Conservation (phyloP, 2,329 filamentous ascomycete species). For the Talaromyces sp. region DNA sequence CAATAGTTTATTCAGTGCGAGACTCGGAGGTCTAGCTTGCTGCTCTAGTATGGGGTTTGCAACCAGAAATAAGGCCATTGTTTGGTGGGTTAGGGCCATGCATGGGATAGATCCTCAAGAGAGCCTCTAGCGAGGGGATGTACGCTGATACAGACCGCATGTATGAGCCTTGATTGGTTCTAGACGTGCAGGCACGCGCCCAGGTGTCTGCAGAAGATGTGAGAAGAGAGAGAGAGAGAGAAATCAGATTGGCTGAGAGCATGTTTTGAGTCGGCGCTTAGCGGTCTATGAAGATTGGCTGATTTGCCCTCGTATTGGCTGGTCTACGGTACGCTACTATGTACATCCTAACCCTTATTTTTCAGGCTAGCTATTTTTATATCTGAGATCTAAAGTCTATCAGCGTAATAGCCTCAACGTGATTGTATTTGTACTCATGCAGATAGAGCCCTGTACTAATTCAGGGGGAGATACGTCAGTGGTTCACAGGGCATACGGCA, state of each 20-base stretch:
- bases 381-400: neutral
- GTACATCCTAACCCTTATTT: neutral
- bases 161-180: neutral
- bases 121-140: neutral
- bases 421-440: neutral
- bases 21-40: neutral
- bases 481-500: neutral
- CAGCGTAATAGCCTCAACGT: neutral
- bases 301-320: neutral
- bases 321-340: neutral
- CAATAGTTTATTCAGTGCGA: neutral
- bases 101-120: neutral
- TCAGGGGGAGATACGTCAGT: neutral
- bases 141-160: neutral
- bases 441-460: neutral
- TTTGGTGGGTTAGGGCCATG: neutral
- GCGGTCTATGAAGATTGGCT: neutral
- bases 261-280: slow-evolving; percentile 9
- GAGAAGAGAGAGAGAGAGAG: neutral
- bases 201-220: neutral
- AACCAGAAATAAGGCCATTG: neutral
- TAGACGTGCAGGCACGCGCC: neutral
- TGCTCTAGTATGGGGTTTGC: neutral
- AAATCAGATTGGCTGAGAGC: neutral
- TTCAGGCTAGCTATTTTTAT: slow-evolving; percentile 4